Base-by-base conservation (phyloP, 1,284 basidiomycete genomes). In the Schizopora paradoxa region DNA sequence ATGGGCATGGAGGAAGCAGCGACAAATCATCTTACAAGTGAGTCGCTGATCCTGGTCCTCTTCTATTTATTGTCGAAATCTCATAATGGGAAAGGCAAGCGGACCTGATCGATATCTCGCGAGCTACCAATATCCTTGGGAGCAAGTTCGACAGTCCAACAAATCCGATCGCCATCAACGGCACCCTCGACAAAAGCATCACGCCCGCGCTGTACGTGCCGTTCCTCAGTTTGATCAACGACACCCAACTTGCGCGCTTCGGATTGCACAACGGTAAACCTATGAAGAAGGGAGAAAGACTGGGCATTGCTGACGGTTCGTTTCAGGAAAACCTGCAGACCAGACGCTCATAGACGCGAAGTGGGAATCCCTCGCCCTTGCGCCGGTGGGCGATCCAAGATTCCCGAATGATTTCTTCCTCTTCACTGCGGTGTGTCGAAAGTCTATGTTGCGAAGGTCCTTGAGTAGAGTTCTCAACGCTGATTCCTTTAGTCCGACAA, bases 331-430 rank as follows among this genome's bases (percentile, higher is more conserved):
- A 39, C 61, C 63, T 21, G 66, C 71, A 51, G 74, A 82, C 55
- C 52, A 69, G 36, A 79, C 74, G 0, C 65, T 84, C 22, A 72
- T 86, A 45, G 75, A 75, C 48, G 72, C 73, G 2, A 86, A 86
- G 61, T 85, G 82, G 77, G 83, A 86, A 57, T 76, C 74, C 5
- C 66, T 82, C 41, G 76, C 80, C 10, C 62, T 86, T 7, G 79
- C 75, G 2, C 74, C 81, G 0, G 70, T 68, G 16, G 58, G 68
- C 2, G 79, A 83, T 52, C 54, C 65, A 3, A 57, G 54, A 0
- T 69, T 66, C 55, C 76, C 78, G 1, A 64, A 85, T 57, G 82
- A 85, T 56, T 84, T 76, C 61, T 84, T 84, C 66, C 63, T 86
- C 26, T 75, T 82, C 62, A 75, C 76, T 7, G 71, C 70, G 14